Evolutionary conservation across 495 filamentous ascomycete genomes (phyloP).

Genomic region (Baudoinia panamericana): DNA sequence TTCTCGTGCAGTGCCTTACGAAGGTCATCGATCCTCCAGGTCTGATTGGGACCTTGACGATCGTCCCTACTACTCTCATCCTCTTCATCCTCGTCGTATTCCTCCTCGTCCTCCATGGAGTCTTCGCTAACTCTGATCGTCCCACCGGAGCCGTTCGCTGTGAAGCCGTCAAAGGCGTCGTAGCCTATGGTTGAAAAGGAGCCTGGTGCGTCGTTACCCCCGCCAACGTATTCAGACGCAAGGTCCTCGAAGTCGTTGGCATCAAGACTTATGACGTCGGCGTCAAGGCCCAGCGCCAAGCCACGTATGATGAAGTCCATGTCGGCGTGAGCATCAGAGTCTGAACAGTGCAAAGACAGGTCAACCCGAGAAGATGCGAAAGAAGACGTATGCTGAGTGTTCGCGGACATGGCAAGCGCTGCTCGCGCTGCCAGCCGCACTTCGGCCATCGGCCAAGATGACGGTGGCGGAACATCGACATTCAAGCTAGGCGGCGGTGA

Average conservation of each 20-base stretch:
- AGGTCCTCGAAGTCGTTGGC: slow-evolving; percentile 71
- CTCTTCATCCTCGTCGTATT: slow-evolving; percentile 18
- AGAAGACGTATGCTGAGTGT: slow-evolving; percentile 3
- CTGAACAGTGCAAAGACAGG: slow-evolving; percentile 52
- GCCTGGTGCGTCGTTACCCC: slow-evolving; percentile 11
- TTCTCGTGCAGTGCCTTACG: slow-evolving; percentile 6
- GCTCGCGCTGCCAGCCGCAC: slow-evolving; percentile 25
- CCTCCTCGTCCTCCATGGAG: slow-evolving; percentile 1
- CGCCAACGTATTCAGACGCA: slow-evolving; percentile 46
- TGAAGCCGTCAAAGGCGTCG: slow-evolving; percentile 42
- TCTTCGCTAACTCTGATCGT: slow-evolving; percentile 13
- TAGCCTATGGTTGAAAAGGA: slow-evolving; percentile 12
- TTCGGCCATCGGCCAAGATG: slow-evolving; percentile 10
- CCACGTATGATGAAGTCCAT: slow-evolving; percentile 46
- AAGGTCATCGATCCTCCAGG: slow-evolving; percentile 7
- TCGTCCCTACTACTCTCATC: slow-evolving; percentile 21
- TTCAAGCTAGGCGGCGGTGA: background rate
- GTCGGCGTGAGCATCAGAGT: slow-evolving; percentile 41
- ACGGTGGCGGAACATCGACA: too few relatives aligned
- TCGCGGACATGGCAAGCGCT: slow-evolving; percentile 15
- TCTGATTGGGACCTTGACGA: slow-evolving; percentile 3
- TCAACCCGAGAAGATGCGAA: slow-evolving; percentile 48
- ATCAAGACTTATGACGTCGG: slow-evolving; percentile 68
- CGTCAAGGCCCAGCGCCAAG: slow-evolving; percentile 45
- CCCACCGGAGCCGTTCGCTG: slow-evolving; percentile 25